Percentiles rank a stretch among this genome's conserved stretches.
phyloP scores from a whole-genome alignment of 2,329 filamentous ascomycete genomes.

The Chaetothyriales sp. region DNA sequence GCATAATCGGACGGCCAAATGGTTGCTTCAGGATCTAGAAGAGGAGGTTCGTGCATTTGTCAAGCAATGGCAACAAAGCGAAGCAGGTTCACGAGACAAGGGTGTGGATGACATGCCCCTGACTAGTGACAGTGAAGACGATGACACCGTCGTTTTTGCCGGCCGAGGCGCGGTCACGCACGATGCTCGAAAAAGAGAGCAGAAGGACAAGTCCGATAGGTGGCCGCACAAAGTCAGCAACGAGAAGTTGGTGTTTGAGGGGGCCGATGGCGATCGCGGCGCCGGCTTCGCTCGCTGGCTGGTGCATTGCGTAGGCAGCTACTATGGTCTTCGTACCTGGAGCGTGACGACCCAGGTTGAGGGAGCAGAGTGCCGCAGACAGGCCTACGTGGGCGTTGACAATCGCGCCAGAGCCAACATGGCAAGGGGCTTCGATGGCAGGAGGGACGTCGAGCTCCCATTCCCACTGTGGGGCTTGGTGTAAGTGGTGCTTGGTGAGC shows the following conservation, averaged over 20 bases:
- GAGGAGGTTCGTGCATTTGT: conserved; percentile 68
- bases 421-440: conserved; percentile 13
- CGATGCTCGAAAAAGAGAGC: conserved; percentile 40
- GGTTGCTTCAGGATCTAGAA: conserved; percentile 70
- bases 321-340: conserved; percentile 78
- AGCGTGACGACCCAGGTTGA: conserved; percentile 37
- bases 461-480: conserved; percentile 23
- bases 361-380: conserved; percentile 21
- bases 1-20: conserved; percentile 60
- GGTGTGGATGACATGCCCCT: conserved; percentile 31
- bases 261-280: conserved; percentile 55
- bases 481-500: conserved; percentile 4
- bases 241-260: conserved; percentile 66
- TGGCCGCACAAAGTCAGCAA: conserved; percentile 28
- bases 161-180: conserved; percentile 52
- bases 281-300: conserved; percentile 88
- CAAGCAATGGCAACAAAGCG: conserved; percentile 40
- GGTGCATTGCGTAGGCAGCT: conserved; percentile 78
- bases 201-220: conserved; percentile 33
- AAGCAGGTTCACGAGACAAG: conserved; percentile 32
- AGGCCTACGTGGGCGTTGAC: conserved; percentile 65
- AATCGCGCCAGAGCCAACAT: conserved; percentile 28
- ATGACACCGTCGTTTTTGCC: conserved; percentile 87
- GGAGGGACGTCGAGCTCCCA: conserved; percentile 19
- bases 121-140: conserved; percentile 31